Evolutionary conservation across 345 rosid species (phyloP), one percentile per base, ranked within the genome.

Genomic region (Arabidopsis suecica): DNA sequence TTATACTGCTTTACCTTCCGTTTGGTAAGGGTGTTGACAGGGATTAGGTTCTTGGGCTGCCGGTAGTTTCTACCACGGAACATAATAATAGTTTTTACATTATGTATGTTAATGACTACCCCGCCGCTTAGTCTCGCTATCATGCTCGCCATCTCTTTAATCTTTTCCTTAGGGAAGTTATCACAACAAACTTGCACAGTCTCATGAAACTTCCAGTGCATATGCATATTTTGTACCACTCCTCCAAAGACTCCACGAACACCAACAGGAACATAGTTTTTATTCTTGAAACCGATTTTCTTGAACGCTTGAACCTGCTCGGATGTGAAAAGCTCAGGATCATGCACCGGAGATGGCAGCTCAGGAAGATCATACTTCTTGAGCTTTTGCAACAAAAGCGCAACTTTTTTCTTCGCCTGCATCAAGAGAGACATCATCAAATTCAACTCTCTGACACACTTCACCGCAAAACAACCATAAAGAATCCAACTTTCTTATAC

Each of bases 121-220:
- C 98, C 98, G 8, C 98, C 98, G 67, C 98, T 94, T 41, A 94
- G 75, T 72, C 97, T 90, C 0, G 96, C 89, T 48, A 94, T 64
- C 96, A 94, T 91, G 40, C 88, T 86, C 0, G 97, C 96, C 97
- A 94, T 91, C 79, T 91, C 96, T 84, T 91, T 94, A 20, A 94
- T 94, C 80, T 86, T 91, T 71, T 94, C 98, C 80, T 88, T 88
- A 14, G 97, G 93, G 68, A 91, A 90, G 81, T 91, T 90, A 81
- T 91, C 98, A 64, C 98, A 94, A 53, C 95, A 90, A 66, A 91
- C 97, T 83, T 94, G 98, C 41, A 94, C 96, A 0, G 98, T 94
- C 87, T 94, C 97, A 63, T 94, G 98, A 85, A 94, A 94, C 84
- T 94, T 94, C 98, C 97, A 94, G 54, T 94, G 98, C 70, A 94